Conservation (phyloP, 495 filamentous ascomycete genomes). For the Immersiella caudata region DNA sequence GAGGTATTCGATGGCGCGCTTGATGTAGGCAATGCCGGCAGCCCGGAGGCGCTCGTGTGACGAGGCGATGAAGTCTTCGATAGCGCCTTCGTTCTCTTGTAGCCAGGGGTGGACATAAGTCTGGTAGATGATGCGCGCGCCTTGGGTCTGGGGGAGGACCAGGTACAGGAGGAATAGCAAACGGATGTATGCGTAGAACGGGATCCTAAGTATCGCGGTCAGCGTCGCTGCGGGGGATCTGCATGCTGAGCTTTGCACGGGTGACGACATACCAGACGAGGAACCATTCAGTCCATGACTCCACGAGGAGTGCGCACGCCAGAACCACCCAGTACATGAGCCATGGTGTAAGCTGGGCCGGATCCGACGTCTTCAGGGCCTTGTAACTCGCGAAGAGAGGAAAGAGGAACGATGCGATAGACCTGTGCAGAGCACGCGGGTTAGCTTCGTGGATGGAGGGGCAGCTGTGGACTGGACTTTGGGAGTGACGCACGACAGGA, state of each 20-base stretch:
- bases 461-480: neutral
- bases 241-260: neutral
- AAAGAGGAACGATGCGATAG: constrained; percentile 88
- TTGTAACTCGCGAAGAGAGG: constrained; percentile 98
- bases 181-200: constrained; percentile 93
- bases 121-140: constrained; percentile 82
- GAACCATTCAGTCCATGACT: constrained; percentile 85
- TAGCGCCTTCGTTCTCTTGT: constrained; percentile 79
- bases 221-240: neutral
- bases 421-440: constrained; percentile 52
- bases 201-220: constrained; percentile 60
- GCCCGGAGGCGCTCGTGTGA: constrained; percentile 78
- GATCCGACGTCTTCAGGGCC: constrained; percentile 90
- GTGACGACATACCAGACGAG: constrained; percentile 66
- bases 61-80: constrained; percentile 85
- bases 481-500: constrained; percentile 68
- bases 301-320: constrained; percentile 76
- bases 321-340: constrained; percentile 99
- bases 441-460: constrained; percentile 25
- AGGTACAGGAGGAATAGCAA: constrained; percentile 89
- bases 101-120: constrained; percentile 87
- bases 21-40: constrained; percentile 80
- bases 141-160: constrained; percentile 94
- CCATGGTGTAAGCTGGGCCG: constrained; percentile 93
- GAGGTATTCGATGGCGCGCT: constrained; percentile 72